Conservation (phyloP, 805 yeast species). For the Saturnispora diversa region DNA sequence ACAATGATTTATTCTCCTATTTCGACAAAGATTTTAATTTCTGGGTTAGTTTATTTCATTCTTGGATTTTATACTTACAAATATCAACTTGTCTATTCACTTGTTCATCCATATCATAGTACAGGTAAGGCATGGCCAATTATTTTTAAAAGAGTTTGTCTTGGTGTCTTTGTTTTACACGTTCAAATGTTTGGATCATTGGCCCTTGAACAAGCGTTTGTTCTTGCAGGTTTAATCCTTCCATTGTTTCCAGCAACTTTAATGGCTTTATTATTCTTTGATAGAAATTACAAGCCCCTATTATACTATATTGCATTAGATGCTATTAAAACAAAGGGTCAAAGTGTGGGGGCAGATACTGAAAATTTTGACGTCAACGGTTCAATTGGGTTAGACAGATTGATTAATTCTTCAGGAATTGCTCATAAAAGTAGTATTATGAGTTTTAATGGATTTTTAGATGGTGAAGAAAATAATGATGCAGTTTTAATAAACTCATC, state of each 20-base stretch:
- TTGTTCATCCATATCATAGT: conserved; percentile 58
- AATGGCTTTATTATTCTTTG: conserved; percentile 42
- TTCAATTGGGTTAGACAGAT: conserved; percentile 7
- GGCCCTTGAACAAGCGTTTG: conserved; percentile 50
- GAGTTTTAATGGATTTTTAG: conserved; percentile 12
- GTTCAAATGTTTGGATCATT: conserved; percentile 58
- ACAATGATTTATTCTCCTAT: conserved; percentile 53
- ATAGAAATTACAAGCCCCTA: conserved; percentile 46
- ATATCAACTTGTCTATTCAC: conserved; percentile 52
- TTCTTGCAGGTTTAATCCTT: conserved; percentile 39
- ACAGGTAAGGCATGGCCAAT: conserved; percentile 65
- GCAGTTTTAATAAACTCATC: conserved; percentile 14
- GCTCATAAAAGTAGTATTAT: conserved; percentile 11
- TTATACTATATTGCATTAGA: conserved; percentile 50
- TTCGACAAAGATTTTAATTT: conserved; percentile 50
- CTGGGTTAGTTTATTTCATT: conserved; percentile 49
- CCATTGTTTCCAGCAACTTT: conserved; percentile 44
- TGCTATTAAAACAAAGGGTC: conserved; percentile 39
- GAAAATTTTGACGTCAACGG: conserved; percentile 15
- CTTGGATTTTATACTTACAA: conserved; percentile 54
- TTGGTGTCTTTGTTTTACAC: conserved; percentile 50
- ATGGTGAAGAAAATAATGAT: conserved; percentile 16
- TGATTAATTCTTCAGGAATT: conserved; percentile 5
- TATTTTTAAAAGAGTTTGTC: conserved; percentile 46
- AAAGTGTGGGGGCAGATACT: conserved; percentile 24